Conservation (phyloP, 202 grass and related monocot species). For the Hordeum pubiflorum region DNA sequence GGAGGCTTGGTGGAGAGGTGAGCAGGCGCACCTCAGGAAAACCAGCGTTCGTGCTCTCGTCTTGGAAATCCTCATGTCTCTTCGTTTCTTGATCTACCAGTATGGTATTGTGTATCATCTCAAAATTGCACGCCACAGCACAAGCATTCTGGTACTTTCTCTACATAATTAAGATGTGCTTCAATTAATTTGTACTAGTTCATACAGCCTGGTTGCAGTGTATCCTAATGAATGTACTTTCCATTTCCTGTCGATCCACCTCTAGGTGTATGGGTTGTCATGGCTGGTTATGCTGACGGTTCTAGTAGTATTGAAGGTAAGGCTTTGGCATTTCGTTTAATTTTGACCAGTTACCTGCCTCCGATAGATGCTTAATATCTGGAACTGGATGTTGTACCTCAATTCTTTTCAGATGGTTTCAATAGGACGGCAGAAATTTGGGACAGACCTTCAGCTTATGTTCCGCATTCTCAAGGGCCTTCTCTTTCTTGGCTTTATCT, state of each 20-base stretch:
- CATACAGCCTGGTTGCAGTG: neutral
- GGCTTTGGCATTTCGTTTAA: neutral
- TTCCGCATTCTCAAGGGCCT: constrained; percentile 93
- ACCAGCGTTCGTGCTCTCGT: constrained; percentile 71
- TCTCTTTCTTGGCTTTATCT: constrained; percentile 86
- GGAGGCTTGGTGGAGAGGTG: constrained; percentile 92
- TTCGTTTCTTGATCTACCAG: constrained; percentile 95
- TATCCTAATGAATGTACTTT: constrained; percentile 13
- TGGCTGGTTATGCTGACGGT: constrained; percentile 94
- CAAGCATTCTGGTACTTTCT: constrained; percentile 68
- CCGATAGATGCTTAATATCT: neutral
- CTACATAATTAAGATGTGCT: neutral
- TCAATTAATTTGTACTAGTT: constrained; percentile 15
- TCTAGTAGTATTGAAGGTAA: constrained; percentile 81
- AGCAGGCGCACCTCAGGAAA: constrained; percentile 73
- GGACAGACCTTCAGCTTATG: constrained; percentile 81
- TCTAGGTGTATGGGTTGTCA: constrained; percentile 81
- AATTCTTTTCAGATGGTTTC: constrained; percentile 75
- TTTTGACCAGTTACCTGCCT: neutral
- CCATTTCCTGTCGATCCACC: neutral
- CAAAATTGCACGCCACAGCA: constrained; percentile 54
- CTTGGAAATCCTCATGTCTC: constrained; percentile 77
- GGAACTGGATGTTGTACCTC: constrained; percentile 2
- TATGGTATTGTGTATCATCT: constrained; percentile 99
- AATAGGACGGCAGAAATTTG: constrained; percentile 72